phyloP scores from a whole-genome alignment of 192 early-diverging fungal genomes.

The Coemansia sp. region DNA sequence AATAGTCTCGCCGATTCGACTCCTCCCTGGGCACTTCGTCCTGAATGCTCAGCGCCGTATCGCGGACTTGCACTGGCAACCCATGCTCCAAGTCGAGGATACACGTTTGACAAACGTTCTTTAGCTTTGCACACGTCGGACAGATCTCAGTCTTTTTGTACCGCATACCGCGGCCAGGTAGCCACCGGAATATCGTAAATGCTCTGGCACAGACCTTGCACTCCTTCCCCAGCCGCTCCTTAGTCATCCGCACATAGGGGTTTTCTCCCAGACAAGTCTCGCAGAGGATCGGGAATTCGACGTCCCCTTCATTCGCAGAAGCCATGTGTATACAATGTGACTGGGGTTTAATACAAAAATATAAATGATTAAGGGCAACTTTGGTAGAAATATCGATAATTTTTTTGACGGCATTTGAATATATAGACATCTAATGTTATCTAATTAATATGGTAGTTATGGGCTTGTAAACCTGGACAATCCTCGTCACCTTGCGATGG shows the following conservation, averaged over 20 bases:
- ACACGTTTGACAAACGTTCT: constrained; percentile 99
- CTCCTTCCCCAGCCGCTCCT: constrained; percentile 71
- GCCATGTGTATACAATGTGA: neutral
- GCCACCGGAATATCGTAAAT: constrained; percentile 97
- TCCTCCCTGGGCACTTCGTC: constrained; percentile 81
- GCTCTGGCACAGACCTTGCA: constrained; percentile 90
- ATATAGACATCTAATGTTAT: neutral
- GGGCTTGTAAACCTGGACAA: neutral
- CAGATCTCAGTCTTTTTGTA: constrained; percentile 99
- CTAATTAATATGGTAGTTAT: neutral
- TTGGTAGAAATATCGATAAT: neutral
- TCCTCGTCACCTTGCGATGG: neutral
- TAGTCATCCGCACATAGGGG: constrained; percentile 98
- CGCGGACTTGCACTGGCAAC: constrained; percentile 92
- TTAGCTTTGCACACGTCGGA: constrained; percentile 96
- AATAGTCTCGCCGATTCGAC: constrained; percentile 87
- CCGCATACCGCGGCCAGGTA: constrained; percentile 92
- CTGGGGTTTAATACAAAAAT: neutral
- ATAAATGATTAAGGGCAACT: neutral
- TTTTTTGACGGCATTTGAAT: neutral
- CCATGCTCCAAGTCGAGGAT: constrained; percentile 94
- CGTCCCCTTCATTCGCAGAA: constrained; percentile 11
- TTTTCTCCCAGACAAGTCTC: constrained; percentile 98
- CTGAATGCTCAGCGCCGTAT: constrained; percentile 78
- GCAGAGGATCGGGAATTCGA: constrained; percentile 88